phyloP scores from a whole-genome alignment of 805 yeast species.

The Kluyveromyces lactis region DNA sequence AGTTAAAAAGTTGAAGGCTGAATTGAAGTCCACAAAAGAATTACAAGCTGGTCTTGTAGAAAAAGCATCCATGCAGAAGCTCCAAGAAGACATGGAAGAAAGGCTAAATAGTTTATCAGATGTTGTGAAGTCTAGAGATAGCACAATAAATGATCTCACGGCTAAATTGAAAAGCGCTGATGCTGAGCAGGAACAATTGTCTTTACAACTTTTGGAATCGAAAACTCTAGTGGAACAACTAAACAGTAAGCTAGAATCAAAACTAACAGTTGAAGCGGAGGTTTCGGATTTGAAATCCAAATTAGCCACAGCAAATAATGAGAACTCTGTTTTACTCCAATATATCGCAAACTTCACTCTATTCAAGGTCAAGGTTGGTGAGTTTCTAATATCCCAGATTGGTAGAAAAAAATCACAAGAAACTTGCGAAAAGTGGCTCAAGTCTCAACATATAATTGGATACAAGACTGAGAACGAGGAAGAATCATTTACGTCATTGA shows the following conservation, averaged over 20 bases:
- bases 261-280: not conserved
- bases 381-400: not conserved
- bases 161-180: not conserved
- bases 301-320: not conserved
- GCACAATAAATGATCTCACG: not conserved
- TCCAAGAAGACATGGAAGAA: not conserved
- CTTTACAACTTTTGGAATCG: not conserved
- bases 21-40: not conserved
- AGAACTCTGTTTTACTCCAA: slow-evolving; percentile 2
- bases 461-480: slow-evolving; percentile 11
- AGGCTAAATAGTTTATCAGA: not conserved
- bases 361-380: slow-evolving; percentile 13
- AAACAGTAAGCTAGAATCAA: slow-evolving; percentile 1
- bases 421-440: not conserved
- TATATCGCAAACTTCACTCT: slow-evolving; percentile 10
- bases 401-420: not conserved
- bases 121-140: not conserved
- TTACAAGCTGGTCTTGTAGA: not conserved
- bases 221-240: slow-evolving; percentile 1
- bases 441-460: slow-evolving; percentile 5
- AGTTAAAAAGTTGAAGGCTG: not conserved
- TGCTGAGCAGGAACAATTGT: too few relatives aligned
- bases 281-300: not conserved
- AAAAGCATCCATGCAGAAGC: not conserved
- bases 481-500: slow-evolving; percentile 4